Base-by-base conservation (phyloP, 192 early-diverging fungal genomes). In the Podila epigama region DNA sequence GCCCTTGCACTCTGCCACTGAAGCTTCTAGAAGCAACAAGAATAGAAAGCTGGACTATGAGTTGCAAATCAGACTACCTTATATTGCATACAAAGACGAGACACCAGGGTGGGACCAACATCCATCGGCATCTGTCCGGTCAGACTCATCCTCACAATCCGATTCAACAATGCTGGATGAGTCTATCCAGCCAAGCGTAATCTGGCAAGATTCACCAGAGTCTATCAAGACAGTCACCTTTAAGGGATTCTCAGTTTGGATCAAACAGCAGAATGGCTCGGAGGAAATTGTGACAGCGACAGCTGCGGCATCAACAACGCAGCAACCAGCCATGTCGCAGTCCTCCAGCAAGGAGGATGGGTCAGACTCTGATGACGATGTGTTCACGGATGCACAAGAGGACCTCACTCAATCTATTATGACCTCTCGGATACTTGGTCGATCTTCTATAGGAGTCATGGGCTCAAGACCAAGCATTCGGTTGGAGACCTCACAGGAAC, bases 51-150 rank as follows among this genome's bases (percentile, higher is more conserved):
- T 65, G 42, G 75, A 86, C n/a, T 88, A 89, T 64, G 80, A 70
- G 60, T 22, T 91, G 18, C 70, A 82, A 32, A 79, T 91, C 37
- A 36, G 60, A 29, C 52, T 89, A 52, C 84, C 88, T 0, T 67
- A 48, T 7, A 83, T 91, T 54, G 79, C 81, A 4, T 89, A 85
- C 66, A 68, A 66, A 22, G 89, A 91, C 62, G 88, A 89, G 40
- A 88, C 87, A 11, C 86, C 85, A 11, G 86, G 81, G 20, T 81
- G 86, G 34, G 73, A 66, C 29, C 81, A 84, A 29, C 79, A 18
- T 51, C 58, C 5, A 67, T 69, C 36, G 58, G 48, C 77, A 12
- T 61, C 75, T 32, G n/a, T 60, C 27, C 35, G 66, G 4, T 54
- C 55, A 4, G 50, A 60, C 6, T 70, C 68, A 1, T 65, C 52